Evolutionary conservation across 2,329 filamentous ascomycete species (phyloP).

Genomic region (Penicillium oxalicum): DNA sequence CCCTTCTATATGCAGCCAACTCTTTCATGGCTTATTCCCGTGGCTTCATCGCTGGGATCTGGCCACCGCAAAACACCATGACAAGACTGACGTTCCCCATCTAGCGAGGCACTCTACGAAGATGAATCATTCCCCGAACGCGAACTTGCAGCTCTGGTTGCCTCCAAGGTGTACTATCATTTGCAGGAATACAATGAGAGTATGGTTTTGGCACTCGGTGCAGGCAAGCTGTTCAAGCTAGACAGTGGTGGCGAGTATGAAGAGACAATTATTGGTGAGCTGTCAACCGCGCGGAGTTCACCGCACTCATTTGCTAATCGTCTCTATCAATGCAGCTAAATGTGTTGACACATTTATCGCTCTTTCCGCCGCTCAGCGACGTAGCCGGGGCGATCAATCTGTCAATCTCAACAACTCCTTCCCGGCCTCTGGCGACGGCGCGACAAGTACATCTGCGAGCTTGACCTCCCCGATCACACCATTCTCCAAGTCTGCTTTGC

Average conservation of each 20-base stretch:
- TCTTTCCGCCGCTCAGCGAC: slow-evolving; percentile 57
- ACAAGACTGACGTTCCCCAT: slow-evolving; percentile 12
- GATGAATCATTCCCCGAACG: slow-evolving; percentile 91
- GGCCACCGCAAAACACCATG: slow-evolving; percentile 1
- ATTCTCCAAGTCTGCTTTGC: slow-evolving; percentile 87
- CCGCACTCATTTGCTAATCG: slow-evolving; percentile 3
- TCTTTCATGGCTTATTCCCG: no score
- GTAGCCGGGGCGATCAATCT: slow-evolving; percentile 47
- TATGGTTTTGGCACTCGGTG: slow-evolving; percentile 94
- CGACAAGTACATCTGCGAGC: slow-evolving; percentile 57
- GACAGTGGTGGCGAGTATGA: slow-evolving; percentile 91
- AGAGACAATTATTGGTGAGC: slow-evolving; percentile 85
- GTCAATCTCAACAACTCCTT: slow-evolving; percentile 79
- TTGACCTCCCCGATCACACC: slow-evolving; percentile 85
- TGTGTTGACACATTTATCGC: slow-evolving; percentile 97
- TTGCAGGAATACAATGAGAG: slow-evolving; percentile 98
- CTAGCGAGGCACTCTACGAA: slow-evolving; percentile 92
- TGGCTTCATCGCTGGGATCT: neutral
- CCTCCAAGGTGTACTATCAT: slow-evolving; percentile 98
- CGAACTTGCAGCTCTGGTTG: slow-evolving; percentile 86
- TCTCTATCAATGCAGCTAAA: slow-evolving; percentile 53
- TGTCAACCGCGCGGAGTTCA: neutral
- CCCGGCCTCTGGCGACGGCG: slow-evolving; percentile 59
- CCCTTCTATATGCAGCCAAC: no score
- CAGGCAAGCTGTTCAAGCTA: slow-evolving; percentile 90